Conservation (phyloP, 139 green algal genomes). For the Chlorella sp. region DNA sequence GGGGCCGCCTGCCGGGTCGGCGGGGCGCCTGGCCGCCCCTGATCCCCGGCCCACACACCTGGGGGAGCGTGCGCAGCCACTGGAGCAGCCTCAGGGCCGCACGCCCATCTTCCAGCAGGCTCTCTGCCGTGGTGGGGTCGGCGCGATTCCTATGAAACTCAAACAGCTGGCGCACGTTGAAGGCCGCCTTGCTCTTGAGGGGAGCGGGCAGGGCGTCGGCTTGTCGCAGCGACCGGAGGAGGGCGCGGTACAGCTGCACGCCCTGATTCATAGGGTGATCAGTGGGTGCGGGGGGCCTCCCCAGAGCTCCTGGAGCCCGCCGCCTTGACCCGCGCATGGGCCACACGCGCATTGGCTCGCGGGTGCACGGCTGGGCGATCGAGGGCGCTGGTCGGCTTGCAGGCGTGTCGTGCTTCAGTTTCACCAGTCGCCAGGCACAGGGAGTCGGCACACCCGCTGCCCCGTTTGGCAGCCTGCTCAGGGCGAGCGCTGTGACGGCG, state of each 20-base stretch:
- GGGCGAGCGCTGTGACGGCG: too few species aligned
- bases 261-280: too few species aligned
- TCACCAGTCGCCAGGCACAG: too few species aligned
- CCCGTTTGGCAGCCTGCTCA: too few species aligned
- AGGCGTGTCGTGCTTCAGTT: too few species aligned
- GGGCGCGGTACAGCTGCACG: slow-evolving; percentile 22
- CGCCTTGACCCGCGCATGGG: too few species aligned
- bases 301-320: too few species aligned
- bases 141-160: background rate
- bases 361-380: too few species aligned
- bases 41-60: slow-evolving; percentile 24
- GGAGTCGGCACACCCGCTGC: too few species aligned
- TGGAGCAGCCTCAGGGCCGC: slow-evolving; percentile 35
- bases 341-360: too few species aligned
- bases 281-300: too few species aligned
- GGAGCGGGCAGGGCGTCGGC: slow-evolving; percentile 4
- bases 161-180: slow-evolving; percentile 45
- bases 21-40: background rate
- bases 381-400: too few species aligned
- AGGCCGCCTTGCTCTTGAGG: slow-evolving; percentile 40
- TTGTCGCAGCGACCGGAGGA: slow-evolving; percentile 3
- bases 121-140: background rate
- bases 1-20: background rate
- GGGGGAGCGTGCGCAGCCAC: slow-evolving; percentile 41
- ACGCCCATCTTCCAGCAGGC: slow-evolving; percentile 31